phyloP scores from a whole-genome alignment of 371 early-diverging fungal genomes.

The Sporodiniella umbellata region DNA sequence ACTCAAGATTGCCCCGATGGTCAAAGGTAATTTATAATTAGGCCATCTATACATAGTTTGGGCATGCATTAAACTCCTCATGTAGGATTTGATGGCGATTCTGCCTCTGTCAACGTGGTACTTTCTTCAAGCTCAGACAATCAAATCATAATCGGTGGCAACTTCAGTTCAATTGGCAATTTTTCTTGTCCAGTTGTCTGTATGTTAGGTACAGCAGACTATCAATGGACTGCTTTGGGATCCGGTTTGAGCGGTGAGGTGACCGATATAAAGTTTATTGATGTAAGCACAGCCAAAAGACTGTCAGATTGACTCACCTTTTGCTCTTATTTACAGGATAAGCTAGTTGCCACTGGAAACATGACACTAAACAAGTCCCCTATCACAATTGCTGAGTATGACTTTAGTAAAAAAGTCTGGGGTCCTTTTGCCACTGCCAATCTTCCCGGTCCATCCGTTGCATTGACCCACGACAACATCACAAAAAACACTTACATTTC shows the following conservation, averaged over 20 bases:
- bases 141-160: conserved; percentile 49
- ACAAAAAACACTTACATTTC: conserved; percentile 36
- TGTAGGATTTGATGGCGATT: conserved; percentile 24
- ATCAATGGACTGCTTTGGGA: conserved; percentile 45
- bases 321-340: not conserved
- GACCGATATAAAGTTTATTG: conserved; percentile 47
- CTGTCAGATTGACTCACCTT: not conserved
- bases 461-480: conserved; percentile 32
- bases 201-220: conserved; percentile 18
- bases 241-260: conserved; percentile 42
- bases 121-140: conserved; percentile 23
- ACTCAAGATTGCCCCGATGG: conserved; percentile 12
- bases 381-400: conserved; percentile 45
- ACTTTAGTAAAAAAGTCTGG: conserved; percentile 45
- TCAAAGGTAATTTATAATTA: conserved; percentile 24
- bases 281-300: conserved; percentile 22
- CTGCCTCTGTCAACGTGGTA: conserved; percentile 41
- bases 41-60: too few species aligned
- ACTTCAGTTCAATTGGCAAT: conserved; percentile 49
- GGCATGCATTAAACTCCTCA: too few species aligned
- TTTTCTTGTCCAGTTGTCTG: conserved; percentile 49
- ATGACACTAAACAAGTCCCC: conserved; percentile 35
- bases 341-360: conserved; percentile 51
- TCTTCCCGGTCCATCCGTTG: conserved; percentile 35
- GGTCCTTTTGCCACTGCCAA: conserved; percentile 36